Evolutionary conservation across 306 rosid genomes (phyloP), one percentile per base, ranked within the genome.

Genomic region (Acacia melanoxylon): DNA sequence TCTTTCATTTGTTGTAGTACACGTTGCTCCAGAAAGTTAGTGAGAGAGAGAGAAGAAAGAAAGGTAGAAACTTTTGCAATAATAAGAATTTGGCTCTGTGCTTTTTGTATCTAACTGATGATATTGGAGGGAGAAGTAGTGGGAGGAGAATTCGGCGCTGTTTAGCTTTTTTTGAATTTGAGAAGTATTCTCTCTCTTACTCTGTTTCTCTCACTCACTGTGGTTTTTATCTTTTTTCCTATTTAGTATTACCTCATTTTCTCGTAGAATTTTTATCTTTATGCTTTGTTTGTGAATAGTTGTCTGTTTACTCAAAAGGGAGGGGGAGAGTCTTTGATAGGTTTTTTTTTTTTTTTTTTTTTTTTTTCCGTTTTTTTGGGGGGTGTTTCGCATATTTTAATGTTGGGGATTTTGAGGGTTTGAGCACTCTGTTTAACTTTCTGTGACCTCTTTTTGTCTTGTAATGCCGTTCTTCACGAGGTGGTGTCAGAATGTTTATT

Each of bases 391-490:
- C 62, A 2, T 80, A 68, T 68, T 80, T 58, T 78, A 76, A 54
- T 56, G 33, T 46, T 22, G 49, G 33, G 56, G 52, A 80, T 83
- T 81, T 48, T 63, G 41, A 63, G 69, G 69, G 41, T 29, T 33
- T 67, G 41, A 73, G 87, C 78, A 20, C 83, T 87, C 90, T 90
- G 93, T 79, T 68, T 84, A 75, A 85, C 83, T 86, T 88, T 91
- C 88, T 91, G 90, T 84, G 92, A 85, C 94, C 79, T 84, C 87
- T 87, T 90, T 90, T 96, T 93, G 99, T 96, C 99, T n/a, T 91
- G 80, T 93, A 96, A 96, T 86, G 88, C 93, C 88, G 88, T 90
- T 91, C 86, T 88, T 93, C 99, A 96, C 98, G 99, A 92, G 99
- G 87, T 76, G 76, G 37, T 96, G 99, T 96, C 99, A 92, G 99